Evolutionary conservation across 2,329 filamentous ascomycete species (phyloP), one percentile per base, ranked within the genome.

Genomic region (Falciphora oryzae): DNA sequence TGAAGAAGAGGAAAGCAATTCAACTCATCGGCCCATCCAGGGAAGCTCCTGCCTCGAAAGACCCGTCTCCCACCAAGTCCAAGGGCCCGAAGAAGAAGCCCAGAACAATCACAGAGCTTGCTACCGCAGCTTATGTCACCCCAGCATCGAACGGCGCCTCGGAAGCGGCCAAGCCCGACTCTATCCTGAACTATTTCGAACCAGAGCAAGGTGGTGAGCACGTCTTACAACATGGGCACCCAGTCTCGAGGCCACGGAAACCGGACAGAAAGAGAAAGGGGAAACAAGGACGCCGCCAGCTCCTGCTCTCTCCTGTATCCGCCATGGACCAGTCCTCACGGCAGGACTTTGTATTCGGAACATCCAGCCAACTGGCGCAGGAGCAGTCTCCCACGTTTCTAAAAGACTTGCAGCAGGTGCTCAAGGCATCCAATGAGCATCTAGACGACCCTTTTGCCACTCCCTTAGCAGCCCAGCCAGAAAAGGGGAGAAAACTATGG

Each of bases 271-370:
- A 76, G 68, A 78, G 73, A 66, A 80, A 78, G 63, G 71, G 72
- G 57, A 75, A 73, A 13, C 71, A 72, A 0, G 71, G 69, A 1
- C 77, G 79, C n/a, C 79, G 80, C 27, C 78, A 80, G 57, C 74
- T 84, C 25, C 73, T 96, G 2, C 78, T 91, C 14, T 91, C 90
- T 0, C 92, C 92, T 0, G 79, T 78, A 61, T 84, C 89, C 29
- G 92, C 91, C 1, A 75, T 89, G 58, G 84, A 84, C 63, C 83
- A 89, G 68, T 83, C 90, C 18, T 80, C 84, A 3, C 79, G 83
- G 1, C 92, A 95, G 73, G 86, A 93, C 66, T 91, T 93, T 71
- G 77, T 96, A 0, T 96, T 96, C 75, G 92, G 92, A 1, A 95
- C 92, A 0, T 93, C 90, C 1, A 96, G 92, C 73, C 92, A 96